These are phyloP conservation scores for Ammopiptanthus mongolicus DNA, from an alignment of 306 rosid species.

Conservation along the genomic window DNA sequence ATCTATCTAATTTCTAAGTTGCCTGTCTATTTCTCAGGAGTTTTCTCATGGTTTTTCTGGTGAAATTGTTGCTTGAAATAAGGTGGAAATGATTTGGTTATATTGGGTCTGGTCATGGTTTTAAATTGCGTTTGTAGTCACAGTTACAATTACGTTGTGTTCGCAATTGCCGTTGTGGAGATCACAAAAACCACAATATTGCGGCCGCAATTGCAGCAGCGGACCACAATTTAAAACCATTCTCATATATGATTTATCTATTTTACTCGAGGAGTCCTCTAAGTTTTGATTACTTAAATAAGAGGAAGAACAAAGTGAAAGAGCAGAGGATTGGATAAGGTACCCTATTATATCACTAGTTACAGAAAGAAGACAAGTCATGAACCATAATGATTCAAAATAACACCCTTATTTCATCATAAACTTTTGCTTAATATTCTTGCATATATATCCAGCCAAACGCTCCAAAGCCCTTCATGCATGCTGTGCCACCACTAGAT, in stretches of 20 bases:
- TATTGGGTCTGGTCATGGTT: background rate
- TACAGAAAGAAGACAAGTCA: background rate
- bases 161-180: background rate
- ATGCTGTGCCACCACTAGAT: background rate
- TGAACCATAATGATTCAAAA: background rate
- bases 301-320: constrained; percentile 9
- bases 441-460: background rate
- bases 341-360: background rate
- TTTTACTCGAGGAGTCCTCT: background rate
- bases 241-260: background rate
- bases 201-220: background rate
- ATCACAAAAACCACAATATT: background rate
- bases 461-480: background rate
- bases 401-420: background rate
- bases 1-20: background rate
- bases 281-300: background rate
- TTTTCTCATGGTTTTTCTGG: background rate
- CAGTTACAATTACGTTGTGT: background rate
- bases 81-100: constrained; percentile 4
- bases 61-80: background rate
- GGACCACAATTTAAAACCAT: background rate
- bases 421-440: background rate
- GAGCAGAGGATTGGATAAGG: background rate
- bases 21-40: background rate
- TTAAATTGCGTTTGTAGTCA: background rate